Evolutionary conservation across 768 basidiomycete genomes (phyloP), one percentile per base, ranked within the genome.

Genomic region (Tulasnella sp.): DNA sequence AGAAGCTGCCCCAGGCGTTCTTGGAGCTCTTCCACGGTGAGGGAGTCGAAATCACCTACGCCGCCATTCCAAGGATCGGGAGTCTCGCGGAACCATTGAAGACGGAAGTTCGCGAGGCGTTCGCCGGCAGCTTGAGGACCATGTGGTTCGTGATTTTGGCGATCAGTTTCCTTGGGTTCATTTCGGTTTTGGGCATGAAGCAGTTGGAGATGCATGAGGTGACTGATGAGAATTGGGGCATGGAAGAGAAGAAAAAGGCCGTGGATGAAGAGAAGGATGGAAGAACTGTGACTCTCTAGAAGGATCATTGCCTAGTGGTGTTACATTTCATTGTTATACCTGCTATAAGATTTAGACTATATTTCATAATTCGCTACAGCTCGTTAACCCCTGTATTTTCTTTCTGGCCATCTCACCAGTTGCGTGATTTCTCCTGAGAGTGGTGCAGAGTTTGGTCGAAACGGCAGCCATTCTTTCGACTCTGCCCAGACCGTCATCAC

Each of bases 141-240:
- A 27, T 80, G 9, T 80, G 79, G 79, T 75, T 75, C 46, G 84
- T 86, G 3, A 84, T 88, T 84, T 80, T 85, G 31, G 88, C 85
- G 2, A 83, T 90, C 18, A 79, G 82, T 12, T 87, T 83, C 4
- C 44, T 86, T 6, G 88, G 88, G 2, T 71, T 88, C 1, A 52
- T 88, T 3, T 76, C 81, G 21, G 81, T 83, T 16, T 81, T 87
- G 5, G 38, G 86, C 1, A 85, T 88, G 86, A 80, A 81, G 56
- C 84, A 84, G 56, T 75, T 86, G 48, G 84, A 84, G 21, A 79
- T 87, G 82, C 82, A 84, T 36, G 83, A 79, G 18, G 75, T 79
- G 5, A 83, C 83, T 27, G 85, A 86, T 79, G 82, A 85, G 80
- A 81, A 82, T 21, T 87, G 83, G 74, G 85, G 83, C 2, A 58